phyloP scores from a whole-genome alignment of 306 rosid species.

The Aeschynomene evenia region DNA sequence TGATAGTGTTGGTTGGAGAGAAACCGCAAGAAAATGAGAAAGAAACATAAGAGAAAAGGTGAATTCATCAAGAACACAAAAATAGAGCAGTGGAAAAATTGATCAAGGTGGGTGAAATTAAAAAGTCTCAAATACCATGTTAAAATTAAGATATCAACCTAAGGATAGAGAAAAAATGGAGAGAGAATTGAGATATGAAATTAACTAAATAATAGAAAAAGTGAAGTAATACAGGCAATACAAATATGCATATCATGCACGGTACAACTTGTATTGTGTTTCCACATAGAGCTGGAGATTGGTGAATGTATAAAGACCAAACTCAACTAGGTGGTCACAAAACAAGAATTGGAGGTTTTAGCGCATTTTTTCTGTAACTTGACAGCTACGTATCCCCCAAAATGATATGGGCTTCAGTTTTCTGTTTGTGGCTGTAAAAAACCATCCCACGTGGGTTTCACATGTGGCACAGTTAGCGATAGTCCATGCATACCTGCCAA shows the following conservation, averaged over 20 bases:
- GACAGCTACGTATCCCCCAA: conserved; percentile 76
- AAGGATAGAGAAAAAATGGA: too few species aligned
- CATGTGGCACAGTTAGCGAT: conserved; percentile 65
- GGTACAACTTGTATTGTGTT: not conserved
- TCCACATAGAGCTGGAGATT: not conserved
- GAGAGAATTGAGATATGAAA: too few species aligned
- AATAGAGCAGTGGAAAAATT: too few species aligned
- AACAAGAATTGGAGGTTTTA: not conserved
- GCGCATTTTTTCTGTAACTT: conserved; percentile 59
- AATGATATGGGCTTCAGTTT: conserved; percentile 69
- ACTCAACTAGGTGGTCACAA: not conserved
- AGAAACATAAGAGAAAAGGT: too few species aligned
- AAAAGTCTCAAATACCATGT: too few species aligned
- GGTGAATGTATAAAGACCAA: not conserved
- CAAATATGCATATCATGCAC: conserved; percentile 2
- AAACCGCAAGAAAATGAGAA: too few species aligned
- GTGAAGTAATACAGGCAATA: too few species aligned
- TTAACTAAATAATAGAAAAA: too few species aligned
- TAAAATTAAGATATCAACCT: too few species aligned
- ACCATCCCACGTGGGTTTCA: conserved; percentile 87
- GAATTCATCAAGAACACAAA: too few species aligned
- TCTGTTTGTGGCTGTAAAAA: conserved; percentile 64
- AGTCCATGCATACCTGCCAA: conserved; percentile 76
- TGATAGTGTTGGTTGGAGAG: too few species aligned
- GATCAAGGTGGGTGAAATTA: too few species aligned